A percentile compares a stretch with the other conserved stretches of the same genome.
phyloP scores from a whole-genome alignment of 164 flowering plant species.

The Chloranthus sessilifolius region DNA sequence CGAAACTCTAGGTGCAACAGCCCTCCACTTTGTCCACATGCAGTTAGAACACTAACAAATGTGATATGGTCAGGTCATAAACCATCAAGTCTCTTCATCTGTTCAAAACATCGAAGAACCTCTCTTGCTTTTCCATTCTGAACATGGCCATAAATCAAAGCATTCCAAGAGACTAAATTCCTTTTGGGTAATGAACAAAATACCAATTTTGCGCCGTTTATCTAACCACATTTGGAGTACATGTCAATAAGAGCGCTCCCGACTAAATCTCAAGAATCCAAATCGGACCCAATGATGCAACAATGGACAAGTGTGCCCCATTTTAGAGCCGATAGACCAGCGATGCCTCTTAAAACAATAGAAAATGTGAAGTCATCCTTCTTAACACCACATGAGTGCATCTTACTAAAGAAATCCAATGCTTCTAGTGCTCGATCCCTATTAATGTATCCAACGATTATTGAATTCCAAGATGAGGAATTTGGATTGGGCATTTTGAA shows the following conservation, averaged over 20 bases:
- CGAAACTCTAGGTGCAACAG: slow-evolving; percentile 22
- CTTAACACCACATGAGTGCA: slow-evolving; percentile 34
- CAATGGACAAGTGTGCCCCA: slow-evolving; percentile 55
- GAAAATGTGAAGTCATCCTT: slow-evolving; percentile 67
- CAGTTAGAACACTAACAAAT: slow-evolving; percentile 48
- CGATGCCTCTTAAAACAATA: slow-evolving; percentile 49
- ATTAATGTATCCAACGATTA: slow-evolving; percentile 52
- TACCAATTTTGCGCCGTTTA: slow-evolving; percentile 33
- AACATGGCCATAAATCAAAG: slow-evolving; percentile 57
- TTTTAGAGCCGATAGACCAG: slow-evolving; percentile 32
- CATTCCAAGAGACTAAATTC: slow-evolving; percentile 66
- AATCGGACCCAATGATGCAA: slow-evolving; percentile 36
- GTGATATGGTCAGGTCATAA: slow-evolving; percentile 52
- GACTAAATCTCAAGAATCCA: slow-evolving; percentile 32
- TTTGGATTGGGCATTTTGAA: slow-evolving; percentile 41
- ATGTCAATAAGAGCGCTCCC: slow-evolving; percentile 67
- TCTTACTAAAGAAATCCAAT: slow-evolving; percentile 35
- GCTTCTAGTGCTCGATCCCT: slow-evolving; percentile 37
- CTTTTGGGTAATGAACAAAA: slow-evolving; percentile 37
- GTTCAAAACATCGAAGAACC: slow-evolving; percentile 43
- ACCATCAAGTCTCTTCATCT: slow-evolving; percentile 21
- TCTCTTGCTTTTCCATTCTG: slow-evolving; percentile 38
- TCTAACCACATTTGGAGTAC: slow-evolving; percentile 70
- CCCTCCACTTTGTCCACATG: slow-evolving; percentile 34
- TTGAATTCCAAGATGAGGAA: slow-evolving; percentile 76